Percentiles rank a stretch among this genome's conserved stretches.
phyloP scores from a whole-genome alignment of 1,284 basidiomycete species.

The Austroboletus olivaceoglutinosus region DNA sequence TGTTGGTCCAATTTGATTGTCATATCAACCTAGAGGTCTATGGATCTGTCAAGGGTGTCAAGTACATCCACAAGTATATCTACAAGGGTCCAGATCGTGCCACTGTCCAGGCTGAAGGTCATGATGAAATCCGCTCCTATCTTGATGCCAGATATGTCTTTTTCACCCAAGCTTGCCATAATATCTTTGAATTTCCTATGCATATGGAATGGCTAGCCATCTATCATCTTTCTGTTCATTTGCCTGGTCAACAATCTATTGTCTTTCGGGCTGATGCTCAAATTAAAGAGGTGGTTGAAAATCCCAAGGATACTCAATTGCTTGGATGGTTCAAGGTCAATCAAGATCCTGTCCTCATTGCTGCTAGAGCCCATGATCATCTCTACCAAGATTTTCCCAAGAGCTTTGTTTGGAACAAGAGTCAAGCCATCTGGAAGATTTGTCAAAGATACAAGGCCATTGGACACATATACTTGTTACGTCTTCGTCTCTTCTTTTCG shows the following conservation, averaged over 20 bases:
- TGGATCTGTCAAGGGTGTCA: constrained; percentile 31
- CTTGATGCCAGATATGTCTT: constrained; percentile 21
- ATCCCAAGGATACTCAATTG: constrained; percentile 21
- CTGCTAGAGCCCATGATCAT: constrained; percentile 24
- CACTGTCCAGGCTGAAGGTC: constrained; percentile 14
- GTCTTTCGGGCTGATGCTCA: constrained; percentile 30
- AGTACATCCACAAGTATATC: constrained; percentile 46
- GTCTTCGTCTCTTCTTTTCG: no score
- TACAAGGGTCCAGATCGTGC: constrained; percentile 41
- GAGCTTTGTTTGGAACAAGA: constrained; percentile 12
- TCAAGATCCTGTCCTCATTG: constrained; percentile 16
- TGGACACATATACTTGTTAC: constrained; percentile 35
- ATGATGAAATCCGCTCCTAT: constrained; percentile 12
- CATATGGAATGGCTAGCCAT: constrained; percentile 18
- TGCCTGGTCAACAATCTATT: constrained; percentile 35
- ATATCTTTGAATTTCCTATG: no score
- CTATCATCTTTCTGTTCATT: constrained; percentile 12
- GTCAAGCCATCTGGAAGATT: neutral
- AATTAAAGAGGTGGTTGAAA: constrained; percentile 16
- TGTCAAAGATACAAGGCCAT: constrained; percentile 18
- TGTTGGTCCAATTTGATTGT: constrained; percentile 33
- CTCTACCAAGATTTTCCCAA: constrained; percentile 46
- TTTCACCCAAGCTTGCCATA: constrained; percentile 11
- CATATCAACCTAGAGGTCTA: constrained; percentile 48
- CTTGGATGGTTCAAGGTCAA: constrained; percentile 44